Conservation (phyloP, 2,329 filamentous ascomycete species). For the Phyllosticta citribraziliensis region DNA sequence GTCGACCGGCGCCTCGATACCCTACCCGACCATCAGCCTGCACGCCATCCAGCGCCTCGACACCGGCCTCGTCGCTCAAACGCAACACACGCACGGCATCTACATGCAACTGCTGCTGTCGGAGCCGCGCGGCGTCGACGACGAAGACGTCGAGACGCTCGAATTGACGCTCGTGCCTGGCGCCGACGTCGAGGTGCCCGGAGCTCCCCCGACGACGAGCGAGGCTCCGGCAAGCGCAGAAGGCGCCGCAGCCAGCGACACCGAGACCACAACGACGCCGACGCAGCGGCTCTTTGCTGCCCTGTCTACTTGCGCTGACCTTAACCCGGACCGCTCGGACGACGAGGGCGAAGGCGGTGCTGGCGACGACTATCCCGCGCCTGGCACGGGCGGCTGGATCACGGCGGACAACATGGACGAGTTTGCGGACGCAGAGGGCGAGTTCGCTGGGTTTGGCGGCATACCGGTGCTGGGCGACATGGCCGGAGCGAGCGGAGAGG, state of each 20-base stretch:
- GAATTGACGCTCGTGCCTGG: constrained; percentile 58
- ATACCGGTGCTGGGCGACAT: constrained; percentile 10
- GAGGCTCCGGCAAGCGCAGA: background rate
- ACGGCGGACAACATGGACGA: constrained; percentile 84
- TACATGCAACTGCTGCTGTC: constrained; percentile 34
- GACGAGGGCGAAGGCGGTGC: constrained; percentile 47
- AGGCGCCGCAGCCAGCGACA: constrained; percentile 16
- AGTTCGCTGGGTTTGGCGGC: constrained; percentile 23
- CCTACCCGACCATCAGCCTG: constrained; percentile 65
- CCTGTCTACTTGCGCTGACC: constrained; percentile 63
- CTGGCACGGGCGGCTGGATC: constrained; percentile 73
- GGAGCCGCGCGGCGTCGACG: constrained; percentile 46
- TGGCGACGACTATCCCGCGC: constrained; percentile 26
- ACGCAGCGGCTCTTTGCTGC: constrained; percentile 54
- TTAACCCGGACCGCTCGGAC: constrained; percentile 61
- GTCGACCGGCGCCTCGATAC: constrained; percentile 55
- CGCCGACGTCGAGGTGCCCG: constrained; percentile 13
- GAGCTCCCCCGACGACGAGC: constrained; percentile 8
- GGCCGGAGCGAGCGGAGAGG: constrained; percentile 11
- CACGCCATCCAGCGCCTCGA: constrained; percentile 59
- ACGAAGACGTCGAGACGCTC: constrained; percentile 54
- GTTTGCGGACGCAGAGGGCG: constrained; percentile 40
- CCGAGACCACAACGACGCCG: constrained; percentile 12
- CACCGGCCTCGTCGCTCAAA: background rate
- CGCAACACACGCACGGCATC: constrained; percentile 15